Base-by-base conservation (phyloP, 495 filamentous ascomycete genomes). In the Xylaria castorea region DNA sequence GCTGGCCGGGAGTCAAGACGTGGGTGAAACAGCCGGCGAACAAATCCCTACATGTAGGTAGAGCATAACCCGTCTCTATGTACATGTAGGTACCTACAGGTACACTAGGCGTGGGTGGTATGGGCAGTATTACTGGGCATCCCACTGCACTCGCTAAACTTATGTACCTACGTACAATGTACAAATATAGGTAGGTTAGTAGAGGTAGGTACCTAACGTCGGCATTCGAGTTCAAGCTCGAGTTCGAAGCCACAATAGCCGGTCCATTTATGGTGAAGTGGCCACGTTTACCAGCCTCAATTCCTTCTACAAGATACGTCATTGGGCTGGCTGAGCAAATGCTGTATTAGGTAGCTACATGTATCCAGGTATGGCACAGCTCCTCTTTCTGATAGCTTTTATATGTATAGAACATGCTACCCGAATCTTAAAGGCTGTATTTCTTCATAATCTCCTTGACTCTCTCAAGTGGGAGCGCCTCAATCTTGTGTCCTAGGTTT, bases 361-460 rank as follows among this genome's bases (percentile, higher is more conserved):
- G n/a, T n/a, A n/a, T n/a, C n/a, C n/a, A 5, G 38, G 38, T 60
- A 60, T 60, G 18, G 27, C 16, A 34, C 30, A n/a, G 18, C 30
- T 60, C 20, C 4, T 20, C 20, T 16, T n/a, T n/a, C n/a, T n/a
- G n/a, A n/a, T n/a, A n/a, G n/a, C n/a, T n/a, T n/a, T n/a, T n/a
- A n/a, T n/a, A n/a, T n/a, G n/a, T n/a, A 36, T 38, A 40, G 16
- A 8, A 38, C 32, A n/a, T 40, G 6, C 5, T 44, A 0, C 36
- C n/a, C n/a, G 50, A 25, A 9, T n/a, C 44, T 70, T 22, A 70
- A 40, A 70, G 38, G 44, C 61, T 50, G 61, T 87, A 85, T 71
- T 82, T 81, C 25, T 78, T 81, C 79, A 89, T 80, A 8, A 89
- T 76, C 38, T 81, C 77, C 72, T 82, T 86, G 2, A 89, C 79